Evolutionary conservation across 2,329 filamentous ascomycete species (phyloP), one percentile per base, ranked within the genome.

Genomic region (Colletotrichum aenigma): DNA sequence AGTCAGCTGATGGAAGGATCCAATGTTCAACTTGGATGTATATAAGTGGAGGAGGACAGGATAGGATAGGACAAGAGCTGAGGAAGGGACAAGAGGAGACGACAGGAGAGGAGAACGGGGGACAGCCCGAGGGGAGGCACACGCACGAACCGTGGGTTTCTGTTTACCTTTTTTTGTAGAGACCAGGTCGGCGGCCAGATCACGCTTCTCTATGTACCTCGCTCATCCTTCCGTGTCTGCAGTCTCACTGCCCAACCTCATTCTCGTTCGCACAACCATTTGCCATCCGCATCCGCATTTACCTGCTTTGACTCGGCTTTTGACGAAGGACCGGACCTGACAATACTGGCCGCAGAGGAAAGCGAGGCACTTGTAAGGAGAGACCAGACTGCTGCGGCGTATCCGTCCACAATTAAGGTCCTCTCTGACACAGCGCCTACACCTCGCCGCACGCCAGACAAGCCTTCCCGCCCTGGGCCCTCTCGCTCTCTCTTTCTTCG

Each of bases 111-210:
- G 38, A 48, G 38, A 48, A 21, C 38, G 38, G 38, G 38, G 21
- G 38, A 48, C 38, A n/a, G 38, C 38, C 38, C 38, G 38, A 66
- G 55, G 21, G 34, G 34, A 36, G 21, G 13, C 56, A 58, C 61
- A 38, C 30, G 73, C 73, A 75, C 73, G 48, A 61, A 58, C 64
- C 38, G 52, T 64, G 64, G 18, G 24, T 68, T 24, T 55, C 30
- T 73, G 55, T 52, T 60, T 65, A 64, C 43, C 64, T 73, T 55
- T 69, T 21, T 28, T 28, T 36, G 65, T 38, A 58, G 16, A 75
- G 71, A 64, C 70, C 56, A 65, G 56, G 34, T 48, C 55, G 12
- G 64, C 70, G 69, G 69, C 69, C 69, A 66, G 62, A 64, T 26
- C 62, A 66, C 64, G 56, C 28, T 38, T 21, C 32, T 36, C 21